Percentiles rank a stretch among this genome's conserved stretches.
Evolutionary conservation across 805 yeast species (phyloP).

Genomic region (Metschnikowia vanudenii): DNA sequence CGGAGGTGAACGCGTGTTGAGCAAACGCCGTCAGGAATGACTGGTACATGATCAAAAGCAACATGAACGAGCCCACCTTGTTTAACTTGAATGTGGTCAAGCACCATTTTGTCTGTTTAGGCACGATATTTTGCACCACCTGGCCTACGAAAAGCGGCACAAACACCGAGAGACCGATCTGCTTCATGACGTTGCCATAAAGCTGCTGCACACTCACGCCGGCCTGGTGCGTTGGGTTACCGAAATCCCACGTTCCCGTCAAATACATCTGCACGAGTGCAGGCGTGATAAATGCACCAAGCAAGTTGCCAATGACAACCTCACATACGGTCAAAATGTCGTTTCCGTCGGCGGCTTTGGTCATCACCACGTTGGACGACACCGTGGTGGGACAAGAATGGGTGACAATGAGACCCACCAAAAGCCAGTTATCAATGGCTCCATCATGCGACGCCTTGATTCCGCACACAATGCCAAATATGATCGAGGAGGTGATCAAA

Average conservation of each 20-base stretch:
- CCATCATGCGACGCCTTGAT: conserved; percentile 55
- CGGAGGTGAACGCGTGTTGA: conserved; percentile 72
- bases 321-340: conserved; percentile 76
- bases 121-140: conserved; percentile 66
- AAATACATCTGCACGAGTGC: conserved; percentile 73
- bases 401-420: conserved; percentile 79
- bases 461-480: conserved; percentile 71
- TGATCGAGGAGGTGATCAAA: conserved; percentile 64
- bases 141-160: conserved; percentile 90
- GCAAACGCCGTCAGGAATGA: conserved; percentile 87
- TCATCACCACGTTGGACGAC: conserved; percentile 90
- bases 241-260: conserved; percentile 63
- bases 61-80: conserved; percentile 79
- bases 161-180: conserved; percentile 79
- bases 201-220: conserved; percentile 49
- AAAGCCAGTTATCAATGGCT: conserved; percentile 69
- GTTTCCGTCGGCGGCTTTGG: conserved; percentile 81
- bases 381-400: conserved; percentile 92
- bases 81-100: conserved; percentile 55
- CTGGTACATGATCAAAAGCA: conserved; percentile 71
- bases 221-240: conserved; percentile 65
- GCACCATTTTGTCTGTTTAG: conserved; percentile 61
- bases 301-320: conserved; percentile 77
- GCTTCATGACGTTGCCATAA: conserved; percentile 80
- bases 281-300: conserved; percentile 88